phyloP scores from a whole-genome alignment of 306 rosid genomes.

The Quercus aquifolioides region DNA sequence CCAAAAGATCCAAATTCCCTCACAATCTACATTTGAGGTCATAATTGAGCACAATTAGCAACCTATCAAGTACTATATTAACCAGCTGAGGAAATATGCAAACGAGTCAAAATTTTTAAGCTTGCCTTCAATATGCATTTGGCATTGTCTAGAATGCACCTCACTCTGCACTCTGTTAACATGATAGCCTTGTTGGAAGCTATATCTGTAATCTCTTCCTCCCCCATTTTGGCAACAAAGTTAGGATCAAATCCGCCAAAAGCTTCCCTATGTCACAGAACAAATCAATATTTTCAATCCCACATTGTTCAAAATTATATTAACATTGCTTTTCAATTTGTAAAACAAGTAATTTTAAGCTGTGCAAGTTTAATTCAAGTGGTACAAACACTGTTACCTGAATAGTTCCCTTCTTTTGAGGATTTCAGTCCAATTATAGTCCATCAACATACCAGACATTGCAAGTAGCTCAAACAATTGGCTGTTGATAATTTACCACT shows the following conservation, averaged over 20 bases:
- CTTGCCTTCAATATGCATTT: conserved; percentile 89
- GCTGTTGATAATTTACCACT: conserved; percentile 37
- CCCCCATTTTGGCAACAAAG: conserved; percentile 84
- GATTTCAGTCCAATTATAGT: conserved; percentile 96
- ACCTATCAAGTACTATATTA: not conserved
- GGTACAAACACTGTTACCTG: conserved; percentile 39
- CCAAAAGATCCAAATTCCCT: conserved; percentile 86
- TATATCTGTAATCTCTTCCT: conserved; percentile 67
- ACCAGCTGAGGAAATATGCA: not conserved
- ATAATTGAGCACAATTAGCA: not conserved
- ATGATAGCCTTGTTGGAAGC: conserved; percentile 64
- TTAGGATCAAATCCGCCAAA: conserved; percentile 74
- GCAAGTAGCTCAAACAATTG: conserved; percentile 97
- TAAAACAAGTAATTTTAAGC: not conserved
- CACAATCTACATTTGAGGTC: conserved; percentile 43
- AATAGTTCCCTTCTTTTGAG: conserved; percentile 77
- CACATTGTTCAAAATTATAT: no score
- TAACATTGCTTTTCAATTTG: not conserved
- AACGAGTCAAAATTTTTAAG: not conserved
- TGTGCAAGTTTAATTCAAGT: not conserved
- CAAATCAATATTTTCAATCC: not conserved
- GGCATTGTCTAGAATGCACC: conserved; percentile 89
- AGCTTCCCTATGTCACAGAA: conserved; percentile 54
- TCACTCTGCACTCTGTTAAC: conserved; percentile 72
- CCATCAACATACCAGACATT: conserved; percentile 91